Conservation (phyloP, 331 rosid species). For the Phaseolus coccineus region DNA sequence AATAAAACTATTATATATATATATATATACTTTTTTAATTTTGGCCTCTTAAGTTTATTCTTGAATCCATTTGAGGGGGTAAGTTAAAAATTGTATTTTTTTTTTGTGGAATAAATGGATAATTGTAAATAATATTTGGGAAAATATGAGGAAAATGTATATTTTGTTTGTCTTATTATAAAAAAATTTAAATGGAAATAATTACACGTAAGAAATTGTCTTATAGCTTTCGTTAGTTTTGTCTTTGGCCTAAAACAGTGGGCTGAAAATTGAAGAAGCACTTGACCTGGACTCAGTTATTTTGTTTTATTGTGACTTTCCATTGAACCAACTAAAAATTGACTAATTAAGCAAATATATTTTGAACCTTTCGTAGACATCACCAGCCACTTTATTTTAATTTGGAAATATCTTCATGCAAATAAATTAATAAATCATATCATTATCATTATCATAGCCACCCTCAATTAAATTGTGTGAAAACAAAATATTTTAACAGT, state of each 20-base stretch:
- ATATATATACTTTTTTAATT: no score
- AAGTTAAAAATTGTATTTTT: no score
- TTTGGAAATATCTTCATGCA: not conserved
- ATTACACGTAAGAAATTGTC: not conserved
- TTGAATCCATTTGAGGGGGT: no score
- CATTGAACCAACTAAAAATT: conserved; percentile 14
- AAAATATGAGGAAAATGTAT: no score
- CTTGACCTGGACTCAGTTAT: conserved; percentile 25
- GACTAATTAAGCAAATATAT: not conserved
- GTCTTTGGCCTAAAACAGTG: not conserved
- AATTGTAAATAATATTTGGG: no score
- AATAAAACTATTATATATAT: no score
- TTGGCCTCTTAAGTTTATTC: no score
- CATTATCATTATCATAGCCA: not conserved
- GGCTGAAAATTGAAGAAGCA: not conserved
- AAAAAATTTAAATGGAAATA: no score
- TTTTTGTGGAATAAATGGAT: no score
- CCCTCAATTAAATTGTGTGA: conserved; percentile 38
- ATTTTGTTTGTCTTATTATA: no score
- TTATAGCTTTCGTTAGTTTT: not conserved
- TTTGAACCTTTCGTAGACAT: conserved; percentile 20
- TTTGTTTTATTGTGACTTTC: conserved; percentile 30
- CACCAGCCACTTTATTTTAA: conserved; percentile 11
- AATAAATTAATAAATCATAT: not conserved
- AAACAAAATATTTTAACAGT: conserved; percentile 28